These are phyloP conservation scores for Reticulascus tulasneorum DNA, from an alignment of 2,329 filamentous ascomycete species.

Conservation along the genomic window DNA sequence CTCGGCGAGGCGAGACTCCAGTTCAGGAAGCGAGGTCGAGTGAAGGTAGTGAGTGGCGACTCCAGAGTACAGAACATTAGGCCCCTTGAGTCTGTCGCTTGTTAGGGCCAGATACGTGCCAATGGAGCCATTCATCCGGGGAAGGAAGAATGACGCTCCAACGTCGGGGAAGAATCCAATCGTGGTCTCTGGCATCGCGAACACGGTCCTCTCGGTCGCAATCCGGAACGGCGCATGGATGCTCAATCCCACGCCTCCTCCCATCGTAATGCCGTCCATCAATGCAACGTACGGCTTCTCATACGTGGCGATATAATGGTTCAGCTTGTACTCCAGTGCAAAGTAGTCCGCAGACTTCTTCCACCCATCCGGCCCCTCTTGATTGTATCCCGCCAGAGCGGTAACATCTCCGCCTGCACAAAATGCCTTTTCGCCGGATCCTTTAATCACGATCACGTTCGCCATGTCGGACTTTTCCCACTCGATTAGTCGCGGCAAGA, in stretches of 20 bases:
- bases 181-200: constrained; percentile 97
- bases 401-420: constrained; percentile 93
- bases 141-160: constrained; percentile 92
- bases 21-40: constrained; percentile 75
- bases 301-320: constrained; percentile 94
- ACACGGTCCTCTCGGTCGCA: constrained; percentile 90
- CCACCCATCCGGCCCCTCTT: constrained; percentile 64
- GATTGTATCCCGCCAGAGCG: constrained; percentile 71
- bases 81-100: constrained; percentile 75
- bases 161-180: constrained; percentile 99
- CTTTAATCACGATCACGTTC: constrained; percentile 89
- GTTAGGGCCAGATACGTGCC: constrained; percentile 94
- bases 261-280: constrained; percentile 99
- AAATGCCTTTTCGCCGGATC: constrained; percentile 77
- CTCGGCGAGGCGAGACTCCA: constrained; percentile 84
- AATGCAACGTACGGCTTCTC: constrained; percentile 88
- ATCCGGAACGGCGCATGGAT: constrained; percentile 95
- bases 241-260: constrained; percentile 89
- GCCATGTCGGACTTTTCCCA: constrained; percentile 95
- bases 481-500: constrained; percentile 81
- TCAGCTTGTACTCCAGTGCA: constrained; percentile 88
- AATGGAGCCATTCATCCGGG: constrained; percentile 78
- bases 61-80: constrained; percentile 84
- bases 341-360: constrained; percentile 81
- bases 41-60: constrained; percentile 95